Evolutionary conservation across 805 yeast genomes (phyloP).

Genomic region (Lipomyces oligophaga): DNA sequence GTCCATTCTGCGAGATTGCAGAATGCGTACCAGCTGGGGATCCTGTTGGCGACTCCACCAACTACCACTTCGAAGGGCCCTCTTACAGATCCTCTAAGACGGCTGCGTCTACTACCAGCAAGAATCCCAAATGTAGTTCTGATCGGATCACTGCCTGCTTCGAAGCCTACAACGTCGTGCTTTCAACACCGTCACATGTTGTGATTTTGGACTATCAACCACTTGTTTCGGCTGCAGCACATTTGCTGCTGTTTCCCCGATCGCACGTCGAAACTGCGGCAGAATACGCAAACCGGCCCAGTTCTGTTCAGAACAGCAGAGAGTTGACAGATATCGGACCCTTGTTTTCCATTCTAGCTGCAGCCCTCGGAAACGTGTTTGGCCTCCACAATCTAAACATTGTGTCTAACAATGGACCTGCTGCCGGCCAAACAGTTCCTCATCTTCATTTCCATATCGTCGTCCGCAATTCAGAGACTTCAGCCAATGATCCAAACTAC

Average conservation of each 20-base stretch:
- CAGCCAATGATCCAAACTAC: no score
- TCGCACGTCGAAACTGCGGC: constrained; percentile 35
- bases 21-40: no score
- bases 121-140: no score
- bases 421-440: constrained; percentile 88
- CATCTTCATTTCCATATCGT: constrained; percentile 91
- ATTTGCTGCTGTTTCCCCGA: constrained; percentile 39
- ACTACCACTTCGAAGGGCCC: no score
- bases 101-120: no score
- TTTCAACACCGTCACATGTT: constrained; percentile 20
- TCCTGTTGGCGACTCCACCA: no score
- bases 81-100: no score
- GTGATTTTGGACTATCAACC: constrained; percentile 41
- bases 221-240: constrained; percentile 37
- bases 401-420: constrained; percentile 48
- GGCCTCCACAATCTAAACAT: constrained; percentile 36
- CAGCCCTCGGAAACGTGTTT: constrained; percentile 27
- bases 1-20: no score
- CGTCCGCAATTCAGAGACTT: no score
- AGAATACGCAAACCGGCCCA: constrained; percentile 30
- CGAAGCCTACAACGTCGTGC: constrained; percentile 4
- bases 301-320: constrained; percentile 7
- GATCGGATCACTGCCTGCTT: no score
- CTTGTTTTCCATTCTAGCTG: constrained; percentile 33
- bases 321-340: constrained; percentile 30